Evolutionary conservation across 129 eudicot genomes (phyloP).

Genomic region (Chrysanthemum makinoi): DNA sequence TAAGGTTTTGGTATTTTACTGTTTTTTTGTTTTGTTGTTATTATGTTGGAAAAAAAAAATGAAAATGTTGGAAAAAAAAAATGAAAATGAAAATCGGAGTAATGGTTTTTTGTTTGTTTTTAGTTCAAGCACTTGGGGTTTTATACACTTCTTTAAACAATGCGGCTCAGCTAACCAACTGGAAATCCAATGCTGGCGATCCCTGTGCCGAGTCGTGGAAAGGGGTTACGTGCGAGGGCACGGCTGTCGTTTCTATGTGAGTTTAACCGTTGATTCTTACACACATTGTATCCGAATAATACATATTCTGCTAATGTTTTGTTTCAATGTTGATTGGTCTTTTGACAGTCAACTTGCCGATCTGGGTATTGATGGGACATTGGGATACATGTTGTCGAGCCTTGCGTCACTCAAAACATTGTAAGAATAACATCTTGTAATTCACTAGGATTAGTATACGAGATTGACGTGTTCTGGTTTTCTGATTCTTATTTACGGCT

Average conservation of each 20-base stretch:
- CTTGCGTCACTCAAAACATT: slow-evolving; percentile 64
- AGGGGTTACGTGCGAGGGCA: slow-evolving; percentile 78
- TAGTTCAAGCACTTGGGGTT: slow-evolving; percentile 83
- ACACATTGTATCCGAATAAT: too few relatives aligned
- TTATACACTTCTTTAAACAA: slow-evolving; percentile 71
- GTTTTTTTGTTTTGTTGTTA: neutral
- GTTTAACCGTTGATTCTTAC: slow-evolving; percentile 19
- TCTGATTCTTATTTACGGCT: neutral
- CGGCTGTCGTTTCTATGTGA: slow-evolving; percentile 85
- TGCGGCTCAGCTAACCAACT: slow-evolving; percentile 70
- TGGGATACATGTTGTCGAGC: slow-evolving; percentile 83
- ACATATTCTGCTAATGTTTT: too few relatives aligned
- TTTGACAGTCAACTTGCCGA: slow-evolving; percentile 73
- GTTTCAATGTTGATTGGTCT: slow-evolving; percentile 28
- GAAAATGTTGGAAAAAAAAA: too few relatives aligned
- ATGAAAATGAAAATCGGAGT: neutral
- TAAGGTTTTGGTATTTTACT: neutral
- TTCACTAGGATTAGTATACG: neutral
- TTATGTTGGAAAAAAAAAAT: neutral
- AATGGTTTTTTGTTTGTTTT: slow-evolving; percentile 19
- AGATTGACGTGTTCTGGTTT: neutral
- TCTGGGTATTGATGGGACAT: slow-evolving; percentile 71
- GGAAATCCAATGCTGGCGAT: slow-evolving; percentile 80
- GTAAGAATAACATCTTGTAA: slow-evolving; percentile 39
- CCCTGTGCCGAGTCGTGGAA: slow-evolving; percentile 98